A percentile compares a stretch with the other conserved stretches of the same genome.
Conservation (phyloP, 768 basidiomycete species). For the Pholiota microspora region DNA sequence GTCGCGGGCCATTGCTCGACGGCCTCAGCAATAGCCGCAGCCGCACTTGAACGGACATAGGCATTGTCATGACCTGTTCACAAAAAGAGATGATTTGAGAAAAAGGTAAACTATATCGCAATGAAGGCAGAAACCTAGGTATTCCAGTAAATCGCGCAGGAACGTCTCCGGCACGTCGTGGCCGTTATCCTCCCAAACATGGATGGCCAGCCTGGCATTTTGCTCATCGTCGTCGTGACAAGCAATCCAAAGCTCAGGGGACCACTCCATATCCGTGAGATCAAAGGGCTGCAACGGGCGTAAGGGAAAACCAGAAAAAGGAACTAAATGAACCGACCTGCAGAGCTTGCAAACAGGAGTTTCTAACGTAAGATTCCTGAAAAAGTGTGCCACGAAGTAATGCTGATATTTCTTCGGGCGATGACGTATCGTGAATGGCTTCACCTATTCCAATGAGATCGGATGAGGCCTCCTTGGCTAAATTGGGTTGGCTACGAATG, state of each 20-base stretch:
- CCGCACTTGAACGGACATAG: constrained; percentile 74
- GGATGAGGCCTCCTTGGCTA: constrained; percentile 82
- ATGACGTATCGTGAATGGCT: constrained; percentile 67
- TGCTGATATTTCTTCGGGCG: constrained; percentile 57
- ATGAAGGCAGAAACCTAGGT: constrained; percentile 54
- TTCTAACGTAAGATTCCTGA: constrained; percentile 87
- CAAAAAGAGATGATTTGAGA: background rate
- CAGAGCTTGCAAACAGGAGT: constrained; percentile 86
- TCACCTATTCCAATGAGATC: constrained; percentile 80
- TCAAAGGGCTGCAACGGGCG: constrained; percentile 74
- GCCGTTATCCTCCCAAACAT: constrained; percentile 95
- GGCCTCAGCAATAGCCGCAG: constrained; percentile 74
- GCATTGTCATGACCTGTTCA: constrained; percentile 69
- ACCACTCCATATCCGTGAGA: constrained; percentile 93
- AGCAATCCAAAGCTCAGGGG: constrained; percentile 82
- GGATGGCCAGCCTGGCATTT: constrained; percentile 75
- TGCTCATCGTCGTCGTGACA: constrained; percentile 86
- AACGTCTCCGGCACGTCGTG: constrained; percentile 77
- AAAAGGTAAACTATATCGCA: background rate
- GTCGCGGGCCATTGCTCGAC: constrained; percentile 69
- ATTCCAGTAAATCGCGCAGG: constrained; percentile 55
- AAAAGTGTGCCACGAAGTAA: constrained; percentile 72
- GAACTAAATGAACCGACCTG: constrained; percentile 49
- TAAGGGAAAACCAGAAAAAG: constrained; percentile 1
- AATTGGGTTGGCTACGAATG: constrained; percentile 73